Conservation (phyloP, 2,329 filamentous ascomycete genomes). For the Uncinocarpus reesii region DNA sequence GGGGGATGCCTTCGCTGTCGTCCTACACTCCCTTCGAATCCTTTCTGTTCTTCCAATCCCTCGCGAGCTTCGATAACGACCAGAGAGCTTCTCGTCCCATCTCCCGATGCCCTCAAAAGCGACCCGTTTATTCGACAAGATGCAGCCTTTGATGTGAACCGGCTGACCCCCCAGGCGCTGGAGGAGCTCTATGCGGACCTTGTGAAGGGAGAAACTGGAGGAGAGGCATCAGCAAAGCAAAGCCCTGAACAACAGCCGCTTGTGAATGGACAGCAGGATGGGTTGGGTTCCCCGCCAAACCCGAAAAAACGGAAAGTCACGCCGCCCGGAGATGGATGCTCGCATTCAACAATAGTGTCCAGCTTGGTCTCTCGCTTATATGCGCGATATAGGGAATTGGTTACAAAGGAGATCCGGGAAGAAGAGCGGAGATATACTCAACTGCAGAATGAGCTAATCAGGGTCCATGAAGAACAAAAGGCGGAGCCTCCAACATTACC, state of each 20-base stretch:
- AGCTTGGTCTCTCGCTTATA: constrained; percentile 64
- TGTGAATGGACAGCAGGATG: constrained; percentile 26
- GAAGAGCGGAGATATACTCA: constrained; percentile 59
- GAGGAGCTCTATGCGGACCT: constrained; percentile 67
- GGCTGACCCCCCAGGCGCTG: constrained; percentile 67
- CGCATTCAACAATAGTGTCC: constrained; percentile 59
- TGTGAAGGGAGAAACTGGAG: constrained; percentile 54
- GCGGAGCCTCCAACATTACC: background rate
- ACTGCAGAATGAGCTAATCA: constrained; percentile 57
- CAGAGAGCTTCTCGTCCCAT: constrained; percentile 59
- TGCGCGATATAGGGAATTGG: constrained; percentile 58
- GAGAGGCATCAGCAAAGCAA: constrained; percentile 20
- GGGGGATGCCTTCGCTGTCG: constrained; percentile 50
- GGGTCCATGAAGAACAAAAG: constrained; percentile 46
- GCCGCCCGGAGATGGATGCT: constrained; percentile 55
- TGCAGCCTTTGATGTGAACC: constrained; percentile 59
- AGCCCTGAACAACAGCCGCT: constrained; percentile 23
- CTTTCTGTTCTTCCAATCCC: constrained; percentile 71
- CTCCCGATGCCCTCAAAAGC: constrained; percentile 60
- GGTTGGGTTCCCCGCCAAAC: constrained; percentile 30
- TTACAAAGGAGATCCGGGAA: constrained; percentile 59
- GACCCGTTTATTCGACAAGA: constrained; percentile 63
- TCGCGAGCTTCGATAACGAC: constrained; percentile 58
- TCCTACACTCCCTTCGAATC: constrained; percentile 77
- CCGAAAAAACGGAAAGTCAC: constrained; percentile 66